A percentile compares a stretch with the other conserved stretches of the same genome.
Evolutionary conservation across 768 basidiomycete species (phyloP).

Genomic region (Leccinum incarnatum): DNA sequence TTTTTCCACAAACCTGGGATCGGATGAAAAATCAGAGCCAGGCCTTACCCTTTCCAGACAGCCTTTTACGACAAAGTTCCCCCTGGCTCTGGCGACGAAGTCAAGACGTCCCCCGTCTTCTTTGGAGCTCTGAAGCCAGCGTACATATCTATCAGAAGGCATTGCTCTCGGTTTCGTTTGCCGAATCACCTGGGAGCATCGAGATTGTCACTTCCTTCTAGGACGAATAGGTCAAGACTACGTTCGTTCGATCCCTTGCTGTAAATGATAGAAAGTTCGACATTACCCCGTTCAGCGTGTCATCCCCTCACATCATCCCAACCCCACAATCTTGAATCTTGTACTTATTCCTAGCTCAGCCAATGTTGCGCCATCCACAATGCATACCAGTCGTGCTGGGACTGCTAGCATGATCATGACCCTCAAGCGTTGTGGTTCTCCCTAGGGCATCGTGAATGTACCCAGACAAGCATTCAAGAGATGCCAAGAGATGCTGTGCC

Average conservation of each 20-base stretch:
- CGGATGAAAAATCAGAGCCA: conserved; percentile 71
- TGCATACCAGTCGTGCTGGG: conserved; percentile 51
- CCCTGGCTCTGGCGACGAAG: conserved; percentile 7
- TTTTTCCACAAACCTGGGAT: conserved; percentile 17
- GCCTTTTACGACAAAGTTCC: conserved; percentile 11
- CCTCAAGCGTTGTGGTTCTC: conserved; percentile 54
- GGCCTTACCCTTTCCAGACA: conserved; percentile 36
- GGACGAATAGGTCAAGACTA: conserved; percentile 26
- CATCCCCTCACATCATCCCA: conserved; percentile 27
- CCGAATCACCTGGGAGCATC: conserved; percentile 32
- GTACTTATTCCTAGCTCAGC: conserved; percentile 44
- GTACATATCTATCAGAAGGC: conserved; percentile 18
- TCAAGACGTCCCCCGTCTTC: conserved; percentile 49
- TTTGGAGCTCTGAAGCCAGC: conserved; percentile 51
- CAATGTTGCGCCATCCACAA: conserved; percentile 44
- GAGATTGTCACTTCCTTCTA: conserved; percentile 14
- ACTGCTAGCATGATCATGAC: conserved; percentile 52
- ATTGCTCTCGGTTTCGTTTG: conserved; percentile 25
- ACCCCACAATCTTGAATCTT: conserved; percentile 46
- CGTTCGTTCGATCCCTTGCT: conserved; percentile 37
- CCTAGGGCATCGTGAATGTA: conserved; percentile 20
- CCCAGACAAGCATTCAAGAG: conserved; percentile 42
- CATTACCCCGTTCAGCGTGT: conserved; percentile 14
- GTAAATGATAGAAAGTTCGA: conserved; percentile 7
- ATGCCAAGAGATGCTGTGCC: conserved; percentile 56